Evolutionary conservation across 2,329 filamentous ascomycete genomes (phyloP).

Genomic region (Pseudogymnoascus destructans): DNA sequence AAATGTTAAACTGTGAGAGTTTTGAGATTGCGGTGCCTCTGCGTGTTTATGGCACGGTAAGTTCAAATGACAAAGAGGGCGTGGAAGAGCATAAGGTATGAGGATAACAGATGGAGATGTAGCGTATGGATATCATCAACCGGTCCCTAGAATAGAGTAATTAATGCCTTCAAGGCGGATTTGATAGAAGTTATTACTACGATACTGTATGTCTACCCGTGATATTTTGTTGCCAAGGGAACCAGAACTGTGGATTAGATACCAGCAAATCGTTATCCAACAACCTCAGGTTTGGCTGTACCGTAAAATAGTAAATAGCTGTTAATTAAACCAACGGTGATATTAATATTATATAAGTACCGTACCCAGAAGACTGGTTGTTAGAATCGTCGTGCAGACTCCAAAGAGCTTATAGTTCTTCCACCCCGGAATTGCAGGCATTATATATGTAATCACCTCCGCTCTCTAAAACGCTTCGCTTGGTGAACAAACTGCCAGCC

Average conservation of each 20-base stretch:
- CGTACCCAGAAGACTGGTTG: not conserved
- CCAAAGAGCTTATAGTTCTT: constrained; percentile 8
- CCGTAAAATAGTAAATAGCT: not conserved
- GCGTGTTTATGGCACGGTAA: constrained; percentile 56
- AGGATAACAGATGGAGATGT: not conserved
- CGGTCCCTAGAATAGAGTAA: not conserved
- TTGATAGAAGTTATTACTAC: not conserved
- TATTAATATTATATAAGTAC: not conserved
- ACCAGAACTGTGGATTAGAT: not conserved
- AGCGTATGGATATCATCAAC: not conserved
- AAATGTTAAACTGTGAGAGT: constrained; percentile 70
- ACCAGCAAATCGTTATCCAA: constrained; percentile 3
- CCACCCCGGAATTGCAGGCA: constrained; percentile 6
- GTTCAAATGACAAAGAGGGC: constrained; percentile 19
- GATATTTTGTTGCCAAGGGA: constrained; percentile 4
- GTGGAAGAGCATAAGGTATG: constrained; percentile 2
- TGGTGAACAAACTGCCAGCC: constrained; percentile 8
- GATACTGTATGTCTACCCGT: not conserved
- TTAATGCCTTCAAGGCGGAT: not conserved
- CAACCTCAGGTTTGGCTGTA: not conserved
- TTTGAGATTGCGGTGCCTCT: constrained; percentile 83
- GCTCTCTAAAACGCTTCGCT: constrained; percentile 10
- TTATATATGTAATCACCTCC: constrained; percentile 9
- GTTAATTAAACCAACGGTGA: not conserved
- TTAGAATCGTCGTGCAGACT: not conserved